phyloP scores from a whole-genome alignment of 345 rosid species.

The Crucihimalaya himalaica region DNA sequence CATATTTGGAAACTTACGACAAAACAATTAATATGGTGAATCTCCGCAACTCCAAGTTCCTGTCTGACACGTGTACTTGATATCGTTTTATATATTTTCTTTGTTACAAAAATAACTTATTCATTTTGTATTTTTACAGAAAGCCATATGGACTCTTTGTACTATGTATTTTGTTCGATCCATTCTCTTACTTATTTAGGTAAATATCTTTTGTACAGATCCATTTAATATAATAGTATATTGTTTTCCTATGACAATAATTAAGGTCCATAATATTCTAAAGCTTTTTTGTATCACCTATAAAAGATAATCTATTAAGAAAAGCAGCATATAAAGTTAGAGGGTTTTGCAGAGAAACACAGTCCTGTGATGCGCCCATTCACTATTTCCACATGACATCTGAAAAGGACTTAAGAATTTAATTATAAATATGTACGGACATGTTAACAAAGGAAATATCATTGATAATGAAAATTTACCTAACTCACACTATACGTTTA shows the following conservation, averaged over 20 bases:
- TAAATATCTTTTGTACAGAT: conserved; percentile 30
- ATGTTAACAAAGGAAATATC: conserved; percentile 35
- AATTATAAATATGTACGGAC: conserved; percentile 31
- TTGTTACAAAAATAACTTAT: background rate
- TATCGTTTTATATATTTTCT: background rate
- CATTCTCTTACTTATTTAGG: conserved; percentile 22
- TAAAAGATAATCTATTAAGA: conserved; percentile 5
- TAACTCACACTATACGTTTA: conserved; percentile 35
- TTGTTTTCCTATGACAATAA: conserved; percentile 26
- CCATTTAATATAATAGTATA: background rate
- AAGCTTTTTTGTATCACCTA: background rate
- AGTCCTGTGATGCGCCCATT: conserved; percentile 29
- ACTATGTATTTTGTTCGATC: conserved; percentile 32
- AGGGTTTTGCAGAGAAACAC: conserved; percentile 34
- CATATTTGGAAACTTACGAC: conserved; percentile 41
- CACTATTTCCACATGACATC: conserved; percentile 27
- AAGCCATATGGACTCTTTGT: conserved; percentile 33
- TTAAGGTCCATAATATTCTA: conserved; percentile 5
- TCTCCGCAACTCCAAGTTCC: conserved; percentile 35
- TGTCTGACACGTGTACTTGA: conserved; percentile 43
- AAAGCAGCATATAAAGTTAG: conserved; percentile 26
- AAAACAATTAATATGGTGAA: conserved; percentile 25
- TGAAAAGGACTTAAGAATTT: background rate
- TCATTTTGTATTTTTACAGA: conserved; percentile 13
- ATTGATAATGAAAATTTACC: conserved; percentile 38